Base-by-base conservation (phyloP, 2,329 filamentous ascomycete genomes). In the Pestalotiopsis sp. region DNA sequence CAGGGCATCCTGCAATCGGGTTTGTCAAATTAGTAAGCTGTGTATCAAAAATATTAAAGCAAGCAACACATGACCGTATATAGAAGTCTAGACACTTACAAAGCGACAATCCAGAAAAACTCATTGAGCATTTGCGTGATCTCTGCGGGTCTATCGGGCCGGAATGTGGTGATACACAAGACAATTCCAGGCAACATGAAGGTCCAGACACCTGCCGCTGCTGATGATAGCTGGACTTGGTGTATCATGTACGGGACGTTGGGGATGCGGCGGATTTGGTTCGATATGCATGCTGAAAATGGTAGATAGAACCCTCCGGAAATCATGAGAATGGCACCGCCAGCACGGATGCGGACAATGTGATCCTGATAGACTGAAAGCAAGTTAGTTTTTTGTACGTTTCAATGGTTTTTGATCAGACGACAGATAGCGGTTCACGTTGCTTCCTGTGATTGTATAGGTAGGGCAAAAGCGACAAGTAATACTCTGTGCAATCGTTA, bases 131-230 rank as follows among this genome's bases (percentile, higher is more conserved):
- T 52, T 25, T 65, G 62, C 1, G 62, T 65, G 4, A 65, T 49
- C 41, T 65, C 62, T 65, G 62, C 38, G 2, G 62, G 41, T 39
- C 62, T 27, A 31, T 65, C 62, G 39, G 62, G 62, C 9, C 62
- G 62, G 41, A 65, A 65, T 13, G 62, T 23, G n/a, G 62, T 36
- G 27, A 65, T 65, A 25, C 39, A 65, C 39, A 65, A 17, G 5
- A 65, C 62, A 27, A 65, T 36, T 13, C 62, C 62, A 20, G 62
- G 62, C 62, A 65, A 52, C 62, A 65, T 65, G n/a, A 65, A 65
- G 20, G 62, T 65, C 62, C 62, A 65, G 2, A 65, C 41, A 14
- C 62, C 62, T 23, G 62, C 62, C 23, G 62, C 9, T 14, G 62
- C 62, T 9, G 62, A 65, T 27, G 62, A 11, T 7, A 65, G 38